Evolutionary conservation across 176 grass and related monocot genomes (phyloP).

Genomic region (Aegilops umbellulata): DNA sequence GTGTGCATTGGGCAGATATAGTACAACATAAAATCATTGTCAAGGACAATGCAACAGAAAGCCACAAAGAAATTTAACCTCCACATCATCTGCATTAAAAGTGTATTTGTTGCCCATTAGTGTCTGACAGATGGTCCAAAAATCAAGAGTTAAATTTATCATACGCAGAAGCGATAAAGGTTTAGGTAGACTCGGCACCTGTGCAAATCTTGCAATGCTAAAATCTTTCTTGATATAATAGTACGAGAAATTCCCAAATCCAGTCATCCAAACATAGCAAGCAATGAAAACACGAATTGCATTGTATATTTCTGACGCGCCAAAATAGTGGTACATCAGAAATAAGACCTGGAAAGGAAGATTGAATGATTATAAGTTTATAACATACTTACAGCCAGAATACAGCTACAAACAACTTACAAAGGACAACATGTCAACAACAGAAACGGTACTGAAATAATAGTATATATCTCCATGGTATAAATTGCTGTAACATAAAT

Average conservation of each 20-base stretch:
- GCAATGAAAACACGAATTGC: constrained; percentile 86
- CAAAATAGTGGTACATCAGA: constrained; percentile 86
- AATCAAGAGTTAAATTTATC: neutral
- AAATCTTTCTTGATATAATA: constrained; percentile 87
- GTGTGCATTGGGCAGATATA: constrained; percentile 96
- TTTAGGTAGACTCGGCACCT: constrained; percentile 42
- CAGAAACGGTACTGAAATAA: neutral
- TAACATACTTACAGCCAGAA: neutral
- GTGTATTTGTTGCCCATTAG: neutral
- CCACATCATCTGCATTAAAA: constrained; percentile 85
- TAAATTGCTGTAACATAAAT: neutral
- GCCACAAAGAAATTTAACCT: constrained; percentile 73
- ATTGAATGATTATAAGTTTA: constrained; percentile 23
- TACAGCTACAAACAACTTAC: neutral
- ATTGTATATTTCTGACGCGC: constrained; percentile 71
- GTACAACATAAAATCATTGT: constrained; percentile 80
- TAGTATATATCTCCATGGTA: neutral
- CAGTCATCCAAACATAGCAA: constrained; percentile 88
- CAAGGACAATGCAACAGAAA: constrained; percentile 84
- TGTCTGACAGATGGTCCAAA: neutral
- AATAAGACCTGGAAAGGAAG: constrained; percentile 62
- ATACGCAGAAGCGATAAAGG: neutral
- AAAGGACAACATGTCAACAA: neutral
- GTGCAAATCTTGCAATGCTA: constrained; percentile 69
- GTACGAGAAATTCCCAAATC: constrained; percentile 85